Evolutionary conservation across 768 basidiomycete genomes (phyloP), one percentile per base, ranked within the genome.

Genomic region (Gymnopilus dilepis): DNA sequence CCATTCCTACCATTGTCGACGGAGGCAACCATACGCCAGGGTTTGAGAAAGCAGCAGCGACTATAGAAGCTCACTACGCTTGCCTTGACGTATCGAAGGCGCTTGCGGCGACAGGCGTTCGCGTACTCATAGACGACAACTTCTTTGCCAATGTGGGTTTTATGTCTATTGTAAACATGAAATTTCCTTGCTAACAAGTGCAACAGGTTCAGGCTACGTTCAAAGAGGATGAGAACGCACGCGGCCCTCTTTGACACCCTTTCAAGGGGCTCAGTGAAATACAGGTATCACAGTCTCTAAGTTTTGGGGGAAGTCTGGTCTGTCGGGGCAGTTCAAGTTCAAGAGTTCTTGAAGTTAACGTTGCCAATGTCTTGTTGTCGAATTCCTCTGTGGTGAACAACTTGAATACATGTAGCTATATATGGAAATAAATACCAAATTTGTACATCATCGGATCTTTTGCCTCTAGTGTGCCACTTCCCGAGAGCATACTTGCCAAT

Each of bases 11-110:
- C 0, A 78, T 85, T 21, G 70, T 76, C 0, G 80, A 86, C 64
- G 92, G 91, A 11, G 91, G 91, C 7, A 94, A 94, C 68, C 93
- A 94, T 66, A 94, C 93, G 0, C 76, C 74, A 2, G 86, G 77
- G 12, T 94, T 94, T 70, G 75, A 84, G n/a, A 74, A 83, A 19
- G 77, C 90, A 0, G 91, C 91, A 0, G 79, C 84, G 0, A 88
- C 85, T 0, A 70, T 77, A 3, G 77, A 75, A 28, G 85, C 91
- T 0, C 93, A 94, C 63, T 76, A 85, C 26, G 89, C 87, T 5
- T 87, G 85, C 62, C 73, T 93, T 51, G 81, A 85, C 58, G 80
- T 92, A 3, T 84, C 87, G 21, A 91, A 90, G 67, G 88, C 86
- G 4, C 80, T 94, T 12, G 91, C 92, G 2, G 82, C 84, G 13